Evolutionary conservation across 148 eudicot genomes (phyloP), one percentile per base, ranked within the genome.

Genomic region (Camellia sinensis): DNA sequence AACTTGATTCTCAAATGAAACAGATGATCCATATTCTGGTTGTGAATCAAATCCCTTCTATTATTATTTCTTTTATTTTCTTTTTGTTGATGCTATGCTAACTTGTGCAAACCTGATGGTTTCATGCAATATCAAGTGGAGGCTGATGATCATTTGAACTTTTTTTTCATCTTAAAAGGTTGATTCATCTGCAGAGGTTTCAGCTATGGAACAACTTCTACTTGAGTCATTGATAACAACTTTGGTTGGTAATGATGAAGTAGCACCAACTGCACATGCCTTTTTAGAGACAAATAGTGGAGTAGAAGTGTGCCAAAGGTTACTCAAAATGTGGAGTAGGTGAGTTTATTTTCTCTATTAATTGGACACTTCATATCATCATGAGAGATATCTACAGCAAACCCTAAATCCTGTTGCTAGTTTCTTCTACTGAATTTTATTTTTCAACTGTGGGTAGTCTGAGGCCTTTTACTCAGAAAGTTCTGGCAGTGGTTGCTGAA

Each of bases 261-360:
- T 83, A 60, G 76, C 82, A 40, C 79, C 89, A 73, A 87, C 85
- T 77, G 97, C 91, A 44, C 88, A 66, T 83, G 86, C 87, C 21
- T 91, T 92, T 85, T 68, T 95, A 79, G 90, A 90, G 83, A 91
- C 92, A 66, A 90, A 91, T 76, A 84, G 74, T 70, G 94, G 86
- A 73, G 66, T 82, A 57, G 99, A 93, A 80, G 82, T 76, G n/a
- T 92, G 90, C 80, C 86, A 89, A 76, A 86, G 74, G 79, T 69
- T 95, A 87, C 85, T 89, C 60, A 86, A 82, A 62, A 84, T 80
- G 84, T 86, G 91, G 93, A 79, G 83, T 66, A 83, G 88, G 97
- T 93, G 71, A 84, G 87, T 4, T 64, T 41, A 19, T 57, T 50
- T 29, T 40, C 56, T 52, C 12, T 53, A 40, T 7, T 15, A 10